phyloP scores from a whole-genome alignment of 2,329 filamentous ascomycete genomes.

The Knufia petricola region DNA sequence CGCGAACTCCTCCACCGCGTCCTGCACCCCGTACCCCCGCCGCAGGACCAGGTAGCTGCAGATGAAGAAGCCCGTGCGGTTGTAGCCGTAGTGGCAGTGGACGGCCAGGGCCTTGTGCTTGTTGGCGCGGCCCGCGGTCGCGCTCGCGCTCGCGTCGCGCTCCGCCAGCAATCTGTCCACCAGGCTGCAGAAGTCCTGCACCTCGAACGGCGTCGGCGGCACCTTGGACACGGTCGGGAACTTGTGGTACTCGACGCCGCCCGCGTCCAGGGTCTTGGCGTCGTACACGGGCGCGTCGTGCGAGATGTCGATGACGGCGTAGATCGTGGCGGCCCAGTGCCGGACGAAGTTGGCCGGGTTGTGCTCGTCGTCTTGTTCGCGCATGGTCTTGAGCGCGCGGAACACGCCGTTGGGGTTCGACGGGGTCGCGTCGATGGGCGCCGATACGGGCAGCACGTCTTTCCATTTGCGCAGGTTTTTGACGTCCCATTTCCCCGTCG shows the following conservation, averaged over 20 bases:
- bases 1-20: constrained; percentile 72
- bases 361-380: constrained; percentile 78
- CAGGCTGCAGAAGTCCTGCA: constrained; percentile 48
- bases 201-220: constrained; percentile 58
- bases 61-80: constrained; percentile 84
- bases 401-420: constrained; percentile 49
- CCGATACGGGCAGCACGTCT: constrained; percentile 65
- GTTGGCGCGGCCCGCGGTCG: too few species aligned
- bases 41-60: constrained; percentile 83
- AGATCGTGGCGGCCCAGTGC: constrained; percentile 57
- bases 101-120: constrained; percentile 58
- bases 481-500: constrained; percentile 93
- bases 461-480: constrained; percentile 94
- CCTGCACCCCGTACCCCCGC: constrained; percentile 59
- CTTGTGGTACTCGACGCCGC: constrained; percentile 67
- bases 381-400: constrained; percentile 82
- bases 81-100: constrained; percentile 94
- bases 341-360: constrained; percentile 63
- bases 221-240: constrained; percentile 88
- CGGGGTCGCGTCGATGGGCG: constrained; percentile 49
- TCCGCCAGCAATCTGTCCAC: constrained; percentile 49
- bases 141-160: constrained; percentile 35
- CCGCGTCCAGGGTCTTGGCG: constrained; percentile 56
- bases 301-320: constrained; percentile 79
- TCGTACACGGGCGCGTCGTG: constrained; percentile 88